Percentiles rank a stretch among this genome's conserved stretches.
Evolutionary conservation across 2,329 filamentous ascomycete species (phyloP).

Genomic region (Botryotinia globosa): DNA sequence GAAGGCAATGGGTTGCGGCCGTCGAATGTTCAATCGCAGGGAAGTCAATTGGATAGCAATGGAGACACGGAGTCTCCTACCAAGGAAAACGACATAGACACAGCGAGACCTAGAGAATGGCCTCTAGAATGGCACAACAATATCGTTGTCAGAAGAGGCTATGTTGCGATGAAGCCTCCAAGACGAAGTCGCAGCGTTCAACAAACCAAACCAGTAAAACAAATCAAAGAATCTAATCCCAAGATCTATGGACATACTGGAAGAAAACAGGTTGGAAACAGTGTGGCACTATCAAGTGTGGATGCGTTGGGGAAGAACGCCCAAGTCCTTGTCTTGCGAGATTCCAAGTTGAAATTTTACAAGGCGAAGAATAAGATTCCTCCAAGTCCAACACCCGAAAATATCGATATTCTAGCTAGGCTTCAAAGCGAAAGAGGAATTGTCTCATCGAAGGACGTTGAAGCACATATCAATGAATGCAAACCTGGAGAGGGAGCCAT

Average conservation of each 20-base stretch:
- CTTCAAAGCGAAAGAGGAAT: slow-evolving; percentile 36
- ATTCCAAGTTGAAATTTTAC: slow-evolving; percentile 29
- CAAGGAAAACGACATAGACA: background rate
- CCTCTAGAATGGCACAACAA: background rate
- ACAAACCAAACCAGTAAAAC: background rate
- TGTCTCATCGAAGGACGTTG: slow-evolving; percentile 31
- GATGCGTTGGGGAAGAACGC: slow-evolving; percentile 27
- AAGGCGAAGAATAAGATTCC: background rate
- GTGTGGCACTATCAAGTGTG: slow-evolving; percentile 25
- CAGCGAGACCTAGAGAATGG: background rate
- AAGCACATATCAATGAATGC: slow-evolving; percentile 35
- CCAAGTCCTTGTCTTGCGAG: slow-evolving; percentile 37
- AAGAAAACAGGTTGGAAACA: slow-evolving; percentile 26
- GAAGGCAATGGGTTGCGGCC: background rate
- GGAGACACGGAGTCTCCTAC: background rate
- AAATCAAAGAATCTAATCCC: background rate
- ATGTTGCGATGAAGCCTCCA: background rate
- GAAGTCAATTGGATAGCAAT: background rate
- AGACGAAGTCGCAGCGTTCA: background rate
- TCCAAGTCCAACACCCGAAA: slow-evolving; percentile 22
- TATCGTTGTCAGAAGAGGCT: background rate
- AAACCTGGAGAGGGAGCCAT: slow-evolving; percentile 26
- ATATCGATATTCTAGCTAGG: slow-evolving; percentile 36
- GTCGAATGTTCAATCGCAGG: background rate
- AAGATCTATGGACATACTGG: slow-evolving; percentile 30